phyloP scores from a whole-genome alignment of 768 basidiomycete species.

The Mrakia gelida region DNA sequence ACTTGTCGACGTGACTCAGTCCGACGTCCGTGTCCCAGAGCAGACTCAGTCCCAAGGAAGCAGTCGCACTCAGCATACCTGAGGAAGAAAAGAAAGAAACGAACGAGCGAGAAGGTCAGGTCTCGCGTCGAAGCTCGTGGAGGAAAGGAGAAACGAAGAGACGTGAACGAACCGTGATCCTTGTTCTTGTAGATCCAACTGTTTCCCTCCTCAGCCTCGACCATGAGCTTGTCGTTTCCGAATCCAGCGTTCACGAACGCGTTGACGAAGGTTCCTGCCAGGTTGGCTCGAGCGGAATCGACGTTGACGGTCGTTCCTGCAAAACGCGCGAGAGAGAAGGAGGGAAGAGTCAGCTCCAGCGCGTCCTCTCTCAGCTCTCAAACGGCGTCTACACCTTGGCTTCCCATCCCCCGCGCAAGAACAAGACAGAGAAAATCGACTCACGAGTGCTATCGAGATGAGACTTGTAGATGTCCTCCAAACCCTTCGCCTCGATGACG shows the following conservation, averaged over 20 bases:
- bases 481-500: conserved; percentile 78
- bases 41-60: conserved; percentile 84
- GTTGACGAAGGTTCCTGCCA: conserved; percentile 96
- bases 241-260: conserved; percentile 98
- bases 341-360: background rate
- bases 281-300: conserved; percentile 88
- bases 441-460: conserved; percentile 85
- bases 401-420: too few species aligned
- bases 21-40: conserved; percentile 96
- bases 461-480: conserved; percentile 96
- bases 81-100: background rate
- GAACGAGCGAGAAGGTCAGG: conserved; percentile 1
- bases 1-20: conserved; percentile 90
- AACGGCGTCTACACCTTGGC: too few species aligned
- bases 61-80: conserved; percentile 96
- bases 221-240: conserved; percentile 98
- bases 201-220: conserved; percentile 88
- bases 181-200: conserved; percentile 99
- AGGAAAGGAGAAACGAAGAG: background rate
- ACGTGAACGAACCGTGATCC: conserved; percentile 67
- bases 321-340: background rate
- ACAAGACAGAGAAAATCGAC: conserved; percentile 35
- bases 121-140: background rate
- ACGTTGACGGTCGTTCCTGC: conserved; percentile 68
- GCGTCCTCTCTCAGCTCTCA: background rate